Evolutionary conservation across 768 basidiomycete species (phyloP), one percentile per base, ranked within the genome.

Genomic region (Lentinula sp.): DNA sequence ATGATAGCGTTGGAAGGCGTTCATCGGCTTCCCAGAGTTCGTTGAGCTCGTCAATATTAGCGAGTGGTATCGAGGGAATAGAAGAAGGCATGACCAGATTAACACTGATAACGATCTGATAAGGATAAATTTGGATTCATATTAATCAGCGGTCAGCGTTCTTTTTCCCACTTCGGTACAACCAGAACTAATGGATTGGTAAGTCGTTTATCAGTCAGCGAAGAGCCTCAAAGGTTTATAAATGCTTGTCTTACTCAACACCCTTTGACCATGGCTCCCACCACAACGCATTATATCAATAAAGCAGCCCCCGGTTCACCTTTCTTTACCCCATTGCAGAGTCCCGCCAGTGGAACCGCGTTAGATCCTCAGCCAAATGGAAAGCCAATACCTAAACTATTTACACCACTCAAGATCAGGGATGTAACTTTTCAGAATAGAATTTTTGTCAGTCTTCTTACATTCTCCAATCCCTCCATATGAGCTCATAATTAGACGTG

Each of bases 341-440:
- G 64, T 13, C 77, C 76, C 4, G 68, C 77, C 23, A 69, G 77
- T 2, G 80, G 80, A 7, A 72, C 75, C 18, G 76, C 78, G 6
- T 60, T 72, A 50, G 69, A 73, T 33, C 70, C 72, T 7, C 74
- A 77, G 43, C 73, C 75, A 1, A 68, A 76, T 64, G 76, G 69
- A 32, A 73, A 62, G 52, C 65, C 70, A 3, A 72, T 77, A 43
- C 80, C 78, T 4, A 74, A 66, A 55, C 68, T 85, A 18, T 86
- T 86, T 72, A 77, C 81, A 65, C 84, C 84, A 5, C 61, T 86
- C 58, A 81, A 75, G 67, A 85, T 82, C 42, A 75, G 83, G 32
- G 80, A 80, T 4, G 73, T 80, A 1, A 77, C 77, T 39, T 80
- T 84, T 61, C 82, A 80, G 16, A 85, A 84, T 64, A 77, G 83